Evolutionary conservation across 257 asterid species (phyloP).

Genomic region (Solanum tacnaense): DNA sequence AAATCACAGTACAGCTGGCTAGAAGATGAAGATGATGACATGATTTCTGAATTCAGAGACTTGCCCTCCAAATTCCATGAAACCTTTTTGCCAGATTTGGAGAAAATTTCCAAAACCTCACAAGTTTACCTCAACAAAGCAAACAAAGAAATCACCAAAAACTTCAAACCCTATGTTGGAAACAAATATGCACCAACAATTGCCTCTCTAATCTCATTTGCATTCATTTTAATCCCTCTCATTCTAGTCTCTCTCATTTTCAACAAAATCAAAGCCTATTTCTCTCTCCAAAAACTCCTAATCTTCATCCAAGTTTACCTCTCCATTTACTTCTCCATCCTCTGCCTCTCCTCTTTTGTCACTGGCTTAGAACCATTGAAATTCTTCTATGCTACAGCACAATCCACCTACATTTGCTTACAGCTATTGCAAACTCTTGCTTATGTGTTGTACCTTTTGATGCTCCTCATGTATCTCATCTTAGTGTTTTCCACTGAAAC

Average conservation of each 20-base stretch:
- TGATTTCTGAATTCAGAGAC: constrained; percentile 55
- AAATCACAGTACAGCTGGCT: constrained; percentile 22
- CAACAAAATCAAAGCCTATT: constrained; percentile 62
- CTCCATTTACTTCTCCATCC: constrained; percentile 78
- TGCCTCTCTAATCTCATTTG: constrained; percentile 57
- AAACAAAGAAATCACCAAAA: constrained; percentile 70
- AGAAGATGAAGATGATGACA: constrained; percentile 43
- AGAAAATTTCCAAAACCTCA: constrained; percentile 63
- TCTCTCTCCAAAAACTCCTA: constrained; percentile 68
- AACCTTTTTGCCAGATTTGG: constrained; percentile 68
- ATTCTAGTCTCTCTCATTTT: constrained; percentile 68
- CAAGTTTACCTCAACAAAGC: constrained; percentile 41
- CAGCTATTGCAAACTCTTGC: constrained; percentile 66
- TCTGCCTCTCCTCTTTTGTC: constrained; percentile 44
- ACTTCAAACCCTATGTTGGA: constrained; percentile 77
- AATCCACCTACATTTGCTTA: constrained; percentile 68
- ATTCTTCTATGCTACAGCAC: constrained; percentile 78
- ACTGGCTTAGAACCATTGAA: constrained; percentile 82
- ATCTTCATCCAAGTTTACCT: constrained; percentile 79
- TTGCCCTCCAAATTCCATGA: constrained; percentile 73
- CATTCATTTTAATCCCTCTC: constrained; percentile 69
- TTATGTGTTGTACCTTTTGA: constrained; percentile 74
- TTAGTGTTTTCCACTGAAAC: constrained; percentile 74
- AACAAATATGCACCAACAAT: constrained; percentile 67
- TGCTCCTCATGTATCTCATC: constrained; percentile 68